Evolutionary conservation across 2,329 filamentous ascomycete species (phyloP).

Genomic region (Colletotrichum lindemuthianum): DNA sequence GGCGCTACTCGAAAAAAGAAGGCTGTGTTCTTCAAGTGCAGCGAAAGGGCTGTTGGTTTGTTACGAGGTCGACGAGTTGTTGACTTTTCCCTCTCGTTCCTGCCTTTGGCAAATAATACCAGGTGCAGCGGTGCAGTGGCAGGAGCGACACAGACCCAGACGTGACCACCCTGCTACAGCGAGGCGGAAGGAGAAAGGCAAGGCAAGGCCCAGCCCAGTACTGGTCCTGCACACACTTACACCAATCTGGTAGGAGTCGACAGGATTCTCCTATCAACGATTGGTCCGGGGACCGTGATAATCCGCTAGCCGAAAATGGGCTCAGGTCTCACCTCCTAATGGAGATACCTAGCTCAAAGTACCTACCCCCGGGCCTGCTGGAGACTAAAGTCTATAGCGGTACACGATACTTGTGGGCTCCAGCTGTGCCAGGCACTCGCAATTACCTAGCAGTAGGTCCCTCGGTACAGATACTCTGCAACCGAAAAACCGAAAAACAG

Average conservation of each 20-base stretch:
- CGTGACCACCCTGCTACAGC: slow-evolving; percentile 36
- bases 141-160: slow-evolving; percentile 21
- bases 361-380: too few relatives aligned
- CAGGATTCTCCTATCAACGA: slow-evolving; percentile 31
- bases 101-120: slow-evolving; percentile 37
- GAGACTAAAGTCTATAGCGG: neutral
- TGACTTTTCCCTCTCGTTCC: slow-evolving; percentile 30
- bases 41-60: slow-evolving; percentile 25
- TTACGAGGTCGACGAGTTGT: slow-evolving; percentile 26
- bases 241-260: slow-evolving; percentile 41
- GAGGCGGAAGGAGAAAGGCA: slow-evolving; percentile 21
- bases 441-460: slow-evolving; percentile 13
- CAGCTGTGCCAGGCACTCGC: neutral
- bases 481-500: too few relatives aligned
- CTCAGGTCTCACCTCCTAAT: too few relatives aligned
- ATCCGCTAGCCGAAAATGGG: slow-evolving; percentile 42
- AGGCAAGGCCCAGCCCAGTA: slow-evolving; percentile 36
- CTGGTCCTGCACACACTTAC: slow-evolving; percentile 38
- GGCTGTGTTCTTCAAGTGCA: slow-evolving; percentile 22
- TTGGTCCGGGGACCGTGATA: slow-evolving; percentile 44
- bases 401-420: slow-evolving; percentile 22
- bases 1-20: slow-evolving; percentile 15
- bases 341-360: too few relatives aligned
- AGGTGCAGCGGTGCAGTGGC: slow-evolving; percentile 25
- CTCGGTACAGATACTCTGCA: neutral